Base-by-base conservation (phyloP, 371 early-diverging fungal species). In the Gilbertella persicaria region DNA sequence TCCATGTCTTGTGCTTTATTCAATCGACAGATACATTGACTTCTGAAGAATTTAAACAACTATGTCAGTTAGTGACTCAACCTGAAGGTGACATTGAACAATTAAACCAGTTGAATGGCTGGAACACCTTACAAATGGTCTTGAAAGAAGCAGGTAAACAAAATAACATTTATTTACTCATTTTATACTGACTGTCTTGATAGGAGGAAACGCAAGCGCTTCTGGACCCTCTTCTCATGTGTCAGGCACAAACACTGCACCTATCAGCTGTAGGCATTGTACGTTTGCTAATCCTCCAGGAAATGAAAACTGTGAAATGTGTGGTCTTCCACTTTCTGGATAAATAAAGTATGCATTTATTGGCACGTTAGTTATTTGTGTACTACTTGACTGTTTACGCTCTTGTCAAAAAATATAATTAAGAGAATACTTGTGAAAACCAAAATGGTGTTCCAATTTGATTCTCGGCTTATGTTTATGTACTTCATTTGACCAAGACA, bases 231-330 rank as follows among this genome's bases (percentile, higher is more conserved):
- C 59, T 12, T 36, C 50, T 24, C n/a, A n/a, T n/a, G n/a, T n/a
- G n/a, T 33, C 61, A 38, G 50, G 69, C 28, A 62, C 58, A 54
- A 59, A 35, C 35, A 44, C 54, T 9, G 33, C 33, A 33, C 33
- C 13, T 2, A 33, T 94, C 85, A 76, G 84, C 9, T 99, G 99
- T 75, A 78, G 83, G 58, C 91, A 94, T 64, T 97, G 99, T 71
- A 99, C 99, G 10, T 97, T 87, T 79, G 68, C 76, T 16, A 99
- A 99, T 67, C 69, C 80, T 23, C 68, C 75, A 13, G 65, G 78
- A 0, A 63, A 74, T 25, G 82, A 78, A 48, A 85, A 70, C 47
- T 98, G 99, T 73, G 95, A 94, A 53, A 95, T 99, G 88, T 99
- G 99, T 62, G 94, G 91, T 6, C 75, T 95, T 50, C 95, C 95